phyloP scores from a whole-genome alignment of 192 early-diverging fungal species.

The Coemansia brasiliensis region DNA sequence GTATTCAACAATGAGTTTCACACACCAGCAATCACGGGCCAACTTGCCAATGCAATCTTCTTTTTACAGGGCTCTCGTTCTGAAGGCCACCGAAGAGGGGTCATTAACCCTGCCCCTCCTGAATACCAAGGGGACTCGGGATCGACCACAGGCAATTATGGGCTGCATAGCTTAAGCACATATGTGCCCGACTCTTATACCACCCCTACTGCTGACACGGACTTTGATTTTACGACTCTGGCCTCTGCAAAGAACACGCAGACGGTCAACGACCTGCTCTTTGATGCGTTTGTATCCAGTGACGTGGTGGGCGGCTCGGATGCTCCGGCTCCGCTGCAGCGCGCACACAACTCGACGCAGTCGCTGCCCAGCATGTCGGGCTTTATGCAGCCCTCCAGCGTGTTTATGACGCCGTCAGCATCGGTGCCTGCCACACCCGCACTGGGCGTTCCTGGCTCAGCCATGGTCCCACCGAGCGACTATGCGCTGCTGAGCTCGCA shows the following conservation, averaged over 20 bases:
- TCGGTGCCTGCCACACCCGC: constrained; percentile 30
- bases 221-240: constrained; percentile 37
- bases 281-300: constrained; percentile 15
- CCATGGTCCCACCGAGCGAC: constrained; percentile 15
- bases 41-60: constrained; percentile 30
- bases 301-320: constrained; percentile 2
- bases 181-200: constrained; percentile 6
- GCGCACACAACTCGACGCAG: constrained; percentile 1
- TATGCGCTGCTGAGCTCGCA: constrained; percentile 34
- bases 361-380: constrained; percentile 18
- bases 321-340: neutral
- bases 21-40: neutral
- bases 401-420: constrained; percentile 29
- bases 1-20: constrained; percentile 8
- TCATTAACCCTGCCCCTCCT: neutral
- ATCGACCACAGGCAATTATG: neutral
- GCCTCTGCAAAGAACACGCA: neutral
- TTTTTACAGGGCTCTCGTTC: constrained; percentile 51
- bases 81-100: constrained; percentile 36
- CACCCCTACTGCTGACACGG: constrained; percentile 33
- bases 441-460: constrained; percentile 5
- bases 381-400: constrained; percentile 9
- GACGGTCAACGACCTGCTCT: constrained; percentile 12
- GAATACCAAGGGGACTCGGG: neutral
- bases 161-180: constrained; percentile 20